Percentiles rank a stretch among this genome's conserved stretches.
These are phyloP conservation scores for Phytopythium oedochilum DNA, from an alignment of 352 stramenopile genomes.

Conservation along the genomic window DNA sequence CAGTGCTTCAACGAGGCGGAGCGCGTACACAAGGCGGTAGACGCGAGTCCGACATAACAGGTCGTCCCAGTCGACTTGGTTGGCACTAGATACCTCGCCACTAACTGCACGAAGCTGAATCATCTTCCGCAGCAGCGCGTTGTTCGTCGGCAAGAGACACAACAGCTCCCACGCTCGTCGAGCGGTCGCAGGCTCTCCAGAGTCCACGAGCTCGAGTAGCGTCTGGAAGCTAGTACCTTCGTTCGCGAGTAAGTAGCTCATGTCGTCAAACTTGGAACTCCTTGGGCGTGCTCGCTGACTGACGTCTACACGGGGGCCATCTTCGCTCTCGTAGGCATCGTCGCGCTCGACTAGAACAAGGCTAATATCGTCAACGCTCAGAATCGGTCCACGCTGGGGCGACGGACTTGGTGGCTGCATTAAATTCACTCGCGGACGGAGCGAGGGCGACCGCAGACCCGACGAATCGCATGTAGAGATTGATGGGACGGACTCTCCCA, in stretches of 20 bases:
- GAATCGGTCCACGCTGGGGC: conserved; percentile 41
- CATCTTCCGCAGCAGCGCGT: conserved; percentile 55
- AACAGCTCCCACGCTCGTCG: conserved; percentile 73
- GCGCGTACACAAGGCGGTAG: conserved; percentile 56
- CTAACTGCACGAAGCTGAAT: conserved; percentile 35
- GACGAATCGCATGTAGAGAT: not conserved
- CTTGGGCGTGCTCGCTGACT: not conserved
- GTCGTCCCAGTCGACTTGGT: conserved; percentile 31
- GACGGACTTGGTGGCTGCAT: conserved; percentile 31
- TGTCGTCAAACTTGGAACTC: conserved; percentile 17
- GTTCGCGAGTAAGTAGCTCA: conserved; percentile 61
- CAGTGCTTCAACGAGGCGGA: conserved; percentile 66
- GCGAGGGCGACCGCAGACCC: conserved; percentile 32
- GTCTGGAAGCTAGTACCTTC: conserved; percentile 43
- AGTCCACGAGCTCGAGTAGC: conserved; percentile 58
- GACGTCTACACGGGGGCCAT: conserved; percentile 2
- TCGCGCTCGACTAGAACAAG: not conserved
- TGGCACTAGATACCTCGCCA: conserved; percentile 5
- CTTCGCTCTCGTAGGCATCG: too few species aligned
- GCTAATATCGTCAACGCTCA: conserved; percentile 25
- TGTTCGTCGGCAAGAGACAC: conserved; percentile 66
- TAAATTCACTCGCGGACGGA: conserved; percentile 33
- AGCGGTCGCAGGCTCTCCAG: conserved; percentile 31
- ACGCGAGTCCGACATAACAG: conserved; percentile 41
- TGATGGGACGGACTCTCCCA: not conserved